A percentile compares a stretch with the other conserved stretches of the same genome.
Evolutionary conservation across 345 rosid species (phyloP).

Genomic region (Citrus glauca): DNA sequence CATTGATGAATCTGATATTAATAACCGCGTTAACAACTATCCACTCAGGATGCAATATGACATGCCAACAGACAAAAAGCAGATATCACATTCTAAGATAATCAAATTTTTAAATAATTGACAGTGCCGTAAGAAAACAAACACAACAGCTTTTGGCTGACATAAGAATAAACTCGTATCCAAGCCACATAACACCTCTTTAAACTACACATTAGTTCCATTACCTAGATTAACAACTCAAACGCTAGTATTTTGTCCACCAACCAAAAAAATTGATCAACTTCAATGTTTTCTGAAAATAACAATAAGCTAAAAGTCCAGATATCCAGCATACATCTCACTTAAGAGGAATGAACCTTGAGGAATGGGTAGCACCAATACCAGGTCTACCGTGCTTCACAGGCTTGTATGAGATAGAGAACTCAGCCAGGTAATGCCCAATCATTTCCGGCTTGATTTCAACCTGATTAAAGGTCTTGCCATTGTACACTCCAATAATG

Average conservation of each 20-base stretch:
- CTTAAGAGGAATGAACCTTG: constrained; percentile 95
- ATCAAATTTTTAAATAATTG: not conserved
- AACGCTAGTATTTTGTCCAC: constrained; percentile 5
- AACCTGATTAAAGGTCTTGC: constrained; percentile 91
- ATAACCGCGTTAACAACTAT: not conserved
- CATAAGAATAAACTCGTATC: not conserved
- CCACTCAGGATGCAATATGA: not conserved
- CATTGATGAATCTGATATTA: not conserved
- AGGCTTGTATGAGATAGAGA: constrained; percentile 85
- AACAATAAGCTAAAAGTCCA: not conserved
- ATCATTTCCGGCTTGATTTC: constrained; percentile 99
- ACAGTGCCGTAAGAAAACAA: too few species aligned
- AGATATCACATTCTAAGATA: not conserved
- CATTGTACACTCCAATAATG: constrained; percentile 88
- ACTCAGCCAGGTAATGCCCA: constrained; percentile 77
- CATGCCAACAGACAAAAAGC: not conserved
- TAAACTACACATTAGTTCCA: constrained; percentile 5
- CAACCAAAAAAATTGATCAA: constrained; percentile 2
- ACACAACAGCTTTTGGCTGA: not conserved
- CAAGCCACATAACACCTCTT: not conserved
- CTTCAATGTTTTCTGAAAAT: not conserved
- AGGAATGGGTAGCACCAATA: constrained; percentile 96
- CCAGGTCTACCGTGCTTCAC: constrained; percentile 98
- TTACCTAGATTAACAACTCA: not conserved
- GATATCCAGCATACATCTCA: constrained; percentile 24